Base-by-base conservation (phyloP, 1,139 yeast genomes). In the Yamadazyma taylorii region DNA sequence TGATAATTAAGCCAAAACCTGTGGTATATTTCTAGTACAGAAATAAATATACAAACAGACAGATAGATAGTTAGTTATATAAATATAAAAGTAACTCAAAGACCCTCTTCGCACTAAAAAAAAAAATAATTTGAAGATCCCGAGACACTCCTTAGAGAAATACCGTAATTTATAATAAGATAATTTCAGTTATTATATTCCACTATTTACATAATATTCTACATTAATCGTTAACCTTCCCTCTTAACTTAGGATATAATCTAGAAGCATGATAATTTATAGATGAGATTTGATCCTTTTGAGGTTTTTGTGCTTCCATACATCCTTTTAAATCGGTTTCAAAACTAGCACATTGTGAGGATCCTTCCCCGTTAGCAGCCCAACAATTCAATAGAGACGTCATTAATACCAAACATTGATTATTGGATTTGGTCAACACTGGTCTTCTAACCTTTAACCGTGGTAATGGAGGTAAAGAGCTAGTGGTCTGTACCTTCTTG, bases 341-440 rank as follows among this genome's bases (percentile, higher is more conserved):
- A 40, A 85, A 66, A 8, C 69, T 70, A 17, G 72, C 67, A 63
- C 97, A 90, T 33, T 66, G 73, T 10, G 73, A 65, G 16, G 84
- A 72, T 41, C 92, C 92, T 61, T 88, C 95, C 35, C 95, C 92
- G 64, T 88, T 86, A 23, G 96, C 86, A 4, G 97, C 95, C 97
- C 97, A 90, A 63, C 97, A 90, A 69, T 85, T 87, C 52, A 90
- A 71, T 60, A 90, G 72, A 33, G 87, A 83, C 5, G 94, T 81
- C 92, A 90, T 85, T 47, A 85, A 69, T 39, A 86, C 88, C 45
- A 81, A 63, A 58, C 97, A 89, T 44, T 86, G 81, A 48, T 85
- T 81, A 61, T 64, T 79, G 62, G 69, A 70, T 58, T 76, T 79
- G 46, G 70, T 74, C 43, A 70, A 64, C 24, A 74, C 70, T 22